phyloP scores from a whole-genome alignment of 202 grass and related monocot genomes.

The Miscanthus sacchariflorus region DNA sequence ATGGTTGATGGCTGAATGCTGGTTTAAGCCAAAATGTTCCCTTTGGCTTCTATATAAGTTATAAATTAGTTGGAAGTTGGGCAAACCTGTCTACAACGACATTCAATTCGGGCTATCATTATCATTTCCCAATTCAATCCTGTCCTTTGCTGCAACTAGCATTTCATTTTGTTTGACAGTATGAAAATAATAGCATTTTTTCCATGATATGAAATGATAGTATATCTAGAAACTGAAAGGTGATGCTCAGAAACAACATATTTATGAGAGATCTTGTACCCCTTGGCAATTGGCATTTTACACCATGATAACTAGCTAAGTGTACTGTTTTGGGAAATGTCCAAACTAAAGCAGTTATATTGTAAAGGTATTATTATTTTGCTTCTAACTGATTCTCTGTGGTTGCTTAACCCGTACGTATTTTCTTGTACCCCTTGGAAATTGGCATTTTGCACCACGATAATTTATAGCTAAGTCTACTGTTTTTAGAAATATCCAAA shows the following conservation, averaged over 20 bases:
- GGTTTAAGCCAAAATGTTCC: not conserved
- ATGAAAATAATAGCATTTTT: not conserved
- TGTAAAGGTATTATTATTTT: not conserved
- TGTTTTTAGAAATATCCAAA: not conserved
- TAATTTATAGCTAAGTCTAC: not conserved
- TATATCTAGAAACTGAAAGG: not conserved
- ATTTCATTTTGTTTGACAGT: not conserved
- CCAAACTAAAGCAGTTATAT: not conserved
- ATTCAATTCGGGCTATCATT: not conserved
- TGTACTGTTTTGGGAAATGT: not conserved
- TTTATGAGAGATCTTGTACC: not conserved
- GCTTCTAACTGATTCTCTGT: not conserved
- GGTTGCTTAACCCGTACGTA: not conserved
- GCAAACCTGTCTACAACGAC: not conserved
- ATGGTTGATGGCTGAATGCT: not conserved
- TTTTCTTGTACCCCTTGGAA: not conserved
- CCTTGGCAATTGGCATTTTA: not conserved
- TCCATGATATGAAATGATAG: not conserved
- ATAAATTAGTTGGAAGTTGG: not conserved
- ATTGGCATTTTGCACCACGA: not conserved
- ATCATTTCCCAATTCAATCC: not conserved
- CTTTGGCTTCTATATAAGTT: not conserved
- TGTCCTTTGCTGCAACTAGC: not conserved
- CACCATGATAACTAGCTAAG: not conserved
- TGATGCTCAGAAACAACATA: not conserved